These are phyloP conservation scores for Capsella bursapastoris DNA, from an alignment of 345 rosid genomes.

Conservation along the genomic window DNA sequence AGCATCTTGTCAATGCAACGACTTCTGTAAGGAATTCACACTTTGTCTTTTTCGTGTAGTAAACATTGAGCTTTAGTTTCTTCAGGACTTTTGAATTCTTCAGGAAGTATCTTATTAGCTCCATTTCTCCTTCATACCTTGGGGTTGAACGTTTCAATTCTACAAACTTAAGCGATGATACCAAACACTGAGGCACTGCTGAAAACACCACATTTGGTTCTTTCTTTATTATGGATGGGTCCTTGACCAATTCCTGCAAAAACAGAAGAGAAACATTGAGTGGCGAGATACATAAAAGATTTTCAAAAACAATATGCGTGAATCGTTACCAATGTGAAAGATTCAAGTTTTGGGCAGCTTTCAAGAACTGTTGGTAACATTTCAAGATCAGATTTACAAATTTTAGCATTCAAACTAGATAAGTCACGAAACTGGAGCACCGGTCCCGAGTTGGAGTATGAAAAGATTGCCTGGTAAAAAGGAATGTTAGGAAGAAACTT, in stretches of 20 bases:
- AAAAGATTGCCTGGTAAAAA: background rate
- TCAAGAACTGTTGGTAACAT: background rate
- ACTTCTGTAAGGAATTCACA: slow-evolving; percentile 69
- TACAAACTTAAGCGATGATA: background rate
- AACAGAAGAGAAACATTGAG: background rate
- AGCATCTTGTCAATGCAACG: slow-evolving; percentile 16
- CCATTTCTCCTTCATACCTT: background rate
- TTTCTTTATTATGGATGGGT: background rate
- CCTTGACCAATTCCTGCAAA: background rate
- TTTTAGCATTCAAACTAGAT: background rate
- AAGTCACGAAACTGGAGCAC: background rate
- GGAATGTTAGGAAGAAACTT: background rate
- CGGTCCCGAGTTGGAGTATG: background rate
- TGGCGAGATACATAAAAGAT: background rate
- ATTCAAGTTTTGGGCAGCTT: background rate
- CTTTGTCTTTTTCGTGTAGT: slow-evolving; percentile 53
- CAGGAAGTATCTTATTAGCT: background rate
- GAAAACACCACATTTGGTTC: background rate
- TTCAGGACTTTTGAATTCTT: background rate
- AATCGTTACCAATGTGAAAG: background rate
- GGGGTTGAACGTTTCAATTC: background rate
- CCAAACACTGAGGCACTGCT: background rate
- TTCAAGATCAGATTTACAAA: background rate
- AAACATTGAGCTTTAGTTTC: background rate
- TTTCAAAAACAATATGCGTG: too few relatives aligned